Base-by-base conservation (phyloP, 23 red algal species). In the Gracilaria caudata region DNA sequence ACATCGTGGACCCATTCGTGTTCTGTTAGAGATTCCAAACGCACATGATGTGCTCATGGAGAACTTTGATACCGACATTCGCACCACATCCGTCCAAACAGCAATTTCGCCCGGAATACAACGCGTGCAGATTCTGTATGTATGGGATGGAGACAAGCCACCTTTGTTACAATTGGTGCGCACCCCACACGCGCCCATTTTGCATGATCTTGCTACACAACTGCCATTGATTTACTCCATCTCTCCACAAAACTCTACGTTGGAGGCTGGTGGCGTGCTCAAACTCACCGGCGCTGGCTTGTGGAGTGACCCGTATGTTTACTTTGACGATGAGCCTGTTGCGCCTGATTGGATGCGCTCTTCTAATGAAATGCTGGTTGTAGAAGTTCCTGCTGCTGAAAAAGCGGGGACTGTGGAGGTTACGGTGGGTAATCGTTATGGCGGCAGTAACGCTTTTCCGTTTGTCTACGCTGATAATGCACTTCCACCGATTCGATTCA, bases 1-100 rank as follows among this genome's bases (percentile, higher is more conserved):
- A 37, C 82, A 86, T 56, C 49, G 41, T 30, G 82, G 82, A 17
- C 61, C 51, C 29, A 73, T 86, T 43, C 82, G 65, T 20, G 66
- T 46, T 29, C 51, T 86, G 29, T 28, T 71, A 19, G 82, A 86
- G 47, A 72, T 86, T 26, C 82, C 82, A 24, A 34, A 56, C 26
- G 64, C 40, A n/a, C 82, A 86, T 55, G 44, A 68, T 14, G 65
- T 86, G 33, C 37, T 86, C 38, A 86, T 86, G 82, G 82, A 86
- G 45, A 71, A 49, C 64, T 73, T 56, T 40, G 82, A 35, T 36
- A 25, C 64, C 6, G 82, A 72, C 21, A 55, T 38, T 32, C 41
- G 35, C 10, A 86, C 82, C 33, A 86, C 82, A 25, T 72, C 61
- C 43, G 47, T 51, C 3, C 39, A 25, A 23, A 56, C 61, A 10